Base-by-base conservation (phyloP, 2,329 filamentous ascomycete genomes). In the Dactylonectria estremocensis region DNA sequence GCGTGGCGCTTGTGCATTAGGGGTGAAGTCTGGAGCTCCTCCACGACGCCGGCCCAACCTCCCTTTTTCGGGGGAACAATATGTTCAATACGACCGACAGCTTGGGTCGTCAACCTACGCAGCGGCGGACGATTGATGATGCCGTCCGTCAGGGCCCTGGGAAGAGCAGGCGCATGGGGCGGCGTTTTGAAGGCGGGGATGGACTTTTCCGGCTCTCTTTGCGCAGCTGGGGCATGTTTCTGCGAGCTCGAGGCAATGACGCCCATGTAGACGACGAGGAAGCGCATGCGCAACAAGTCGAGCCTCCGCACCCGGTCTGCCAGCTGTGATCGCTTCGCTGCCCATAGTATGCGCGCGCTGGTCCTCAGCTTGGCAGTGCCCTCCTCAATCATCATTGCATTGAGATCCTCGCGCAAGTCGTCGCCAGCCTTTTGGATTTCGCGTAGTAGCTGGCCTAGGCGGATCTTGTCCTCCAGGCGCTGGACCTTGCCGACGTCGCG, bases 221-320 rank as follows among this genome's bases (percentile, higher is more conserved):
- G 78, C 69, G 63, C 77, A 69, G 62, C 75, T 61, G 76, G 77
- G 3, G 77, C 76, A 43, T 80, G 76, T 66, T 81, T 83, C 59
- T 80, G 79, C 40, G 78, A 74, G 52, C 75, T 74, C 58, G 79
- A 79, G 40, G 81, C 77, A 60, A 91, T 83, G 67, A 90, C 85
- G 69, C 89, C 87, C 87, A 91, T 88, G 77, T 90, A 90, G 43
- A 90, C 84, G 40, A 91, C 88, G 35, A 91, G 80, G 75, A 91
- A 91, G 68, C 89, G 86, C 88, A 90, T 90, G 76, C 89, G 85
- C 76, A 91, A 77, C 73, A 91, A 79, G 72, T 91, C 90, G 46
- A 91, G 80, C 53, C 89, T 83, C 62, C 87, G 84, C 61, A 91
- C 81, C 58, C 87, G 85, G 70, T 89, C 88, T 76, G 90, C 87